Conservation (phyloP, 371 early-diverging fungal species). For the Zychaea mexicana region DNA sequence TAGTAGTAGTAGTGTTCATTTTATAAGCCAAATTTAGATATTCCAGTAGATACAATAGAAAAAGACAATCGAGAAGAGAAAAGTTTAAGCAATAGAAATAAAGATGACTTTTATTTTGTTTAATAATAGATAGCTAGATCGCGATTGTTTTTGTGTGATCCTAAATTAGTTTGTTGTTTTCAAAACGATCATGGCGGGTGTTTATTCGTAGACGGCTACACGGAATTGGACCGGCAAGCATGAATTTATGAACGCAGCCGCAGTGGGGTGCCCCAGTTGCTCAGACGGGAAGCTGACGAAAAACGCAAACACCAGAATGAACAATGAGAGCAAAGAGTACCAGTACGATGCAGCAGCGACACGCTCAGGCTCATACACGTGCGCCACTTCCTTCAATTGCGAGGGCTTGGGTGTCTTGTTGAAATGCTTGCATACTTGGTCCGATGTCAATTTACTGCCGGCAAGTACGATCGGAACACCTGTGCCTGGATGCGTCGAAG, state of each 20-base stretch:
- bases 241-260: constrained; percentile 45
- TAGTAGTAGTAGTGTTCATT: not conserved
- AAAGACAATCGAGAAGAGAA: not conserved
- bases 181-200: too few relatives aligned
- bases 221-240: constrained; percentile 29
- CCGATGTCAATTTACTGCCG: constrained; percentile 56
- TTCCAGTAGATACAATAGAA: too few relatives aligned
- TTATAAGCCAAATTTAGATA: not conserved
- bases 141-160: not conserved
- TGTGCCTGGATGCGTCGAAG: constrained; percentile 69
- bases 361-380: constrained; percentile 9
- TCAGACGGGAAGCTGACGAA: constrained; percentile 33
- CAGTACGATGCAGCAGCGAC: not conserved
- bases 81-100: too few relatives aligned
- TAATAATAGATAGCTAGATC: not conserved
- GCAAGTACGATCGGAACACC: constrained; percentile 71
- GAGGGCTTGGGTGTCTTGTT: constrained; percentile 17
- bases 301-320: constrained; percentile 24
- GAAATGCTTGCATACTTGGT: constrained; percentile 47
- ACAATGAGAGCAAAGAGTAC: constrained; percentile 11
- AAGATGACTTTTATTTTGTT: too few relatives aligned
- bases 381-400: not conserved
- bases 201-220: constrained; percentile 11
- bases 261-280: constrained; percentile 17
- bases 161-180: constrained; percentile 1